These are phyloP conservation scores for Bruguiera gymnorhiza DNA, from an alignment of 345 rosid genomes.

Conservation along the genomic window DNA sequence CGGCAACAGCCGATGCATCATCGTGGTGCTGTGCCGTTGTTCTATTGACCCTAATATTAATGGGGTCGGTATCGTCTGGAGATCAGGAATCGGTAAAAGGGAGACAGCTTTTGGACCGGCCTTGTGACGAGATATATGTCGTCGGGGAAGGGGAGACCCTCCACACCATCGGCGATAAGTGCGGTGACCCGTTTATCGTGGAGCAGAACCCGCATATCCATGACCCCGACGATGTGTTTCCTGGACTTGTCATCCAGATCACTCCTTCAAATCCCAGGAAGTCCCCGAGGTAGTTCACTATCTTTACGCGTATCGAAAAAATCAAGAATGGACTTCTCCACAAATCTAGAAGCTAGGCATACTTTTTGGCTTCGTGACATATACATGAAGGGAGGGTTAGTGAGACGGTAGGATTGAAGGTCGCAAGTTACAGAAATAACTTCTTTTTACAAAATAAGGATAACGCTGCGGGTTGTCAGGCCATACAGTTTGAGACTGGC, in stretches of 20 bases:
- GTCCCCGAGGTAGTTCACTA: neutral
- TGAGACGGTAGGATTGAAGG: too few relatives aligned
- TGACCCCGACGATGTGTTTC: conserved; percentile 42
- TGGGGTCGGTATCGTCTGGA: conserved; percentile 12
- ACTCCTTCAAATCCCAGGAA: conserved; percentile 13
- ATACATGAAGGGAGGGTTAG: too few relatives aligned
- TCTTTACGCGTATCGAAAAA: neutral
- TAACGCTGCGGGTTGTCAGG: too few relatives aligned
- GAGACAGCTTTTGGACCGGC: conserved; percentile 15
- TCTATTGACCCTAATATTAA: conserved; percentile 20
- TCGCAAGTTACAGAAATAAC: too few relatives aligned
- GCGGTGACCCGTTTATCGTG: conserved; percentile 38
- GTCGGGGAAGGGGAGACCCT: conserved; percentile 40
- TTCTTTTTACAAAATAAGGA: too few relatives aligned
- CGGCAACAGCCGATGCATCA: conserved; percentile 21
- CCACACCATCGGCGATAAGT: conserved; percentile 38
- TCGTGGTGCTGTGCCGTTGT: conserved; percentile 24
- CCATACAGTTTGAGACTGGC: too few relatives aligned
- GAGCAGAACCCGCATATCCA: conserved; percentile 42
- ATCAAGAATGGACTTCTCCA: too few relatives aligned
- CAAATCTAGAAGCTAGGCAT: too few relatives aligned
- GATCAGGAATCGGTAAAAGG: neutral
- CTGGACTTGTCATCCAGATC: conserved; percentile 35
- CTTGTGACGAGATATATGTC: conserved; percentile 37
- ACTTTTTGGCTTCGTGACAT: too few relatives aligned